Conservation (phyloP, 257 asterid genomes). For the Avicennia marina region DNA sequence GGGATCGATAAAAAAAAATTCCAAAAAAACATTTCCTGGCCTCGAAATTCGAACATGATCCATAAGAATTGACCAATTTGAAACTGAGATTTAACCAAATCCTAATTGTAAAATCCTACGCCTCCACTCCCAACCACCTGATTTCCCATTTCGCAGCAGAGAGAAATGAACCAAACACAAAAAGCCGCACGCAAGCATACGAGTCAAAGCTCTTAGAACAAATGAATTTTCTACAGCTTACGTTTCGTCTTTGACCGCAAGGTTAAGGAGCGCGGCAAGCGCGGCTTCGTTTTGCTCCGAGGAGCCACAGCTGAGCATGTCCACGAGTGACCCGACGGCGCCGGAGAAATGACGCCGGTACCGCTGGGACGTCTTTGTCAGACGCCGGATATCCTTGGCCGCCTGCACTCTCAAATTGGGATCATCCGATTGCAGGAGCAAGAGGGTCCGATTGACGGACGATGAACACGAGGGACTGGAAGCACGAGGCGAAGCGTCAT, state of each 20-base stretch:
- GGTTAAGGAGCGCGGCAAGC: constrained; percentile 71
- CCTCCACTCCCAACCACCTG: too few relatives aligned
- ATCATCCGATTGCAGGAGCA: constrained; percentile 48
- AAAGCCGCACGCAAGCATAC: background rate
- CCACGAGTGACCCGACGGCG: constrained; percentile 51
- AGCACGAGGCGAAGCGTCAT: constrained; percentile 16
- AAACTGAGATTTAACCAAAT: too few relatives aligned
- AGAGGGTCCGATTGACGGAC: constrained; percentile 31
- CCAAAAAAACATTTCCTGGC: too few relatives aligned
- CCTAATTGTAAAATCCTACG: too few relatives aligned
- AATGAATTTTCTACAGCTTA: constrained; percentile 21
- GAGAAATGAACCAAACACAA: background rate
- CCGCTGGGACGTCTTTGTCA: constrained; percentile 68
- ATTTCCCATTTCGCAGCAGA: background rate
- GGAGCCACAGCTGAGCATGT: constrained; percentile 44
- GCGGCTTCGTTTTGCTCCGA: constrained; percentile 57
- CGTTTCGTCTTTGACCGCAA: constrained; percentile 76
- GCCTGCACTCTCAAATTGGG: constrained; percentile 40
- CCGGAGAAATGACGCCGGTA: constrained; percentile 70
- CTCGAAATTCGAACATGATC: too few relatives aligned
- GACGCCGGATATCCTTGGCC: constrained; percentile 69
- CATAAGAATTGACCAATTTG: too few relatives aligned
- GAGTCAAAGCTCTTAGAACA: background rate
- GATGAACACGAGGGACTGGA: constrained; percentile 22
- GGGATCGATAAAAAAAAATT: too few relatives aligned